These are phyloP conservation scores for Ogataea ramenticola DNA, from an alignment of 805 yeast genomes.

Conservation along the genomic window DNA sequence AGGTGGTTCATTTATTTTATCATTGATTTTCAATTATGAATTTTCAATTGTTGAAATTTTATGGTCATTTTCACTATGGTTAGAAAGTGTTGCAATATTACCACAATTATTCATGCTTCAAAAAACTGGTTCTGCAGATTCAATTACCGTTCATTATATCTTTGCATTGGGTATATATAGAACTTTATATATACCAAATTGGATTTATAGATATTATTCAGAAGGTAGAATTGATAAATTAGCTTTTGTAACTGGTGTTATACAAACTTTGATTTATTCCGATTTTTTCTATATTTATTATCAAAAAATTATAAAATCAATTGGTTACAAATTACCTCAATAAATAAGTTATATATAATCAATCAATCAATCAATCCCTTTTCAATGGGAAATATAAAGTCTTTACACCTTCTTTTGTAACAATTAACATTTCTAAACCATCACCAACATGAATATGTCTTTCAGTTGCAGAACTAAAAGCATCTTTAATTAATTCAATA, in stretches of 20 bases:
- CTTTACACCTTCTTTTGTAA: conserved; percentile 88
- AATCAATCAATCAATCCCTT: conserved; percentile 54
- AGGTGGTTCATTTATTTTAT: conserved; percentile 48
- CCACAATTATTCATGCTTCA: conserved; percentile 92
- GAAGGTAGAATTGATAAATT: conserved; percentile 64
- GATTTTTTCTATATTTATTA: conserved; percentile 95
- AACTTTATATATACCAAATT: conserved; percentile 85
- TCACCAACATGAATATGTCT: conserved; percentile 99
- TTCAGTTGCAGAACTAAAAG: conserved; percentile 94
- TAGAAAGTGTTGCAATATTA: conserved; percentile 84
- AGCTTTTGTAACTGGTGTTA: conserved; percentile 69
- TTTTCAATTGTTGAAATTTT: conserved; percentile 55
- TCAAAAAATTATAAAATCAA: conserved; percentile 69
- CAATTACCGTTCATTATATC: conserved; percentile 85
- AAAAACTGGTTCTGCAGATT: conserved; percentile 80
- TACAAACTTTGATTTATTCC: conserved; percentile 84
- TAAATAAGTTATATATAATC: conserved; percentile 3
- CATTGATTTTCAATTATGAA: conserved; percentile 58
- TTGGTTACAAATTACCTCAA: conserved; percentile 54
- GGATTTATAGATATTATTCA: conserved; percentile 78
- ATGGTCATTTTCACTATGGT: conserved; percentile 92
- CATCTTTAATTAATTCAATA: conserved; percentile 80
- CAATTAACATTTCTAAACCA: conserved; percentile 83
- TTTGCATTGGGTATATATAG: conserved; percentile 90
- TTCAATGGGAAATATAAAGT: conserved; percentile 79